Base-by-base conservation (phyloP, 2,329 filamentous ascomycete genomes). In the Boeremia exigua region DNA sequence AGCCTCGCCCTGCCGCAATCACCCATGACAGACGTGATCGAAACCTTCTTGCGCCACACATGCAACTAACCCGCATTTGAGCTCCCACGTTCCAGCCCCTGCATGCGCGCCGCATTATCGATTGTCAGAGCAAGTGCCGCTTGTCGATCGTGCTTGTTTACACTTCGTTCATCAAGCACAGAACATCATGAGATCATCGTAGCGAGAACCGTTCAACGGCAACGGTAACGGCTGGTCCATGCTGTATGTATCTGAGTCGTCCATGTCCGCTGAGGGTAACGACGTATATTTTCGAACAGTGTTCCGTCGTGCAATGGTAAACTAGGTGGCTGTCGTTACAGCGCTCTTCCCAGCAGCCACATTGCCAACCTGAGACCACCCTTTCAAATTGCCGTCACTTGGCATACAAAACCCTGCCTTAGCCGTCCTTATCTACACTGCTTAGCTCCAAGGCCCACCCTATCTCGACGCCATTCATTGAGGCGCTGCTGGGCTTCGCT, bases 401-500 rank as follows among this genome's bases (percentile, higher is more conserved):
- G 29, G 29, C 42, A 17, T 32, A 27, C 29, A 32, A 45, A 34
- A 11, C 4, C 14, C 6, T 9, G 12, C 25, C 39, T 17, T 42
- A 17, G 25, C 6, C n/a, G 2, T 29, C 9, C 25, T 42, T 42
- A 27, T n/a, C 19, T 27, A 11, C 15, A 9, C 10, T 14, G 9
- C 17, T 29, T 23, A 23, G 17, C n/a, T n/a, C n/a, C 40, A 33
- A 9, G 6, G 12, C 17, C 17, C 25, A 8, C 30, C 29, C 34
- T 10, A 17, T 25, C 17, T 33, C 17, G 42, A 34, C 42, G 30
- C 42, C 30, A 25, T 45, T 12, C 12, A 45, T 25, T 25, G 29
- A 45, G 42, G 42, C 42, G 42, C 29, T 34, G 42, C 42, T 45
- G 42, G 27, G 34, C 29, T 33, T 45, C 42, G 42, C 42, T 45